These are phyloP conservation scores for Sporothrix brunneoviolacea DNA, from an alignment of 2,329 filamentous ascomycete genomes.

Conservation along the genomic window DNA sequence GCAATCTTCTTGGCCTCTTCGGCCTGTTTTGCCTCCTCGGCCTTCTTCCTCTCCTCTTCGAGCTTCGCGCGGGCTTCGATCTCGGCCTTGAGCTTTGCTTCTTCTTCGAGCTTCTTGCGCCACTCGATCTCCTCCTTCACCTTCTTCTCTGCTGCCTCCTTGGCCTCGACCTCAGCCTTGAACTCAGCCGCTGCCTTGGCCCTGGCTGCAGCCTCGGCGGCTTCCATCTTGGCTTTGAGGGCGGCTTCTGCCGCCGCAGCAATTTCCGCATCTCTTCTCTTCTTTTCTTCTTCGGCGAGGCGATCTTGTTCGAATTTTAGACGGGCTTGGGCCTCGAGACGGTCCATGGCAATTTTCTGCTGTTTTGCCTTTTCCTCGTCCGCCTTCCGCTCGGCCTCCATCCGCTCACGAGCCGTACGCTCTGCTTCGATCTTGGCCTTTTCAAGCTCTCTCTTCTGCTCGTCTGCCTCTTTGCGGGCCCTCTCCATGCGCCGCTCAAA, in stretches of 20 bases:
- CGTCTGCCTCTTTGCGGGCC: slow-evolving; percentile 36
- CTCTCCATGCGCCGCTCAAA: slow-evolving; percentile 22
- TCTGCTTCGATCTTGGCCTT: slow-evolving; percentile 41
- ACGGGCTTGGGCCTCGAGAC: slow-evolving; percentile 29
- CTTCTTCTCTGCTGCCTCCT: slow-evolving; percentile 23
- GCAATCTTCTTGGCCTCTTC: slow-evolving; percentile 48
- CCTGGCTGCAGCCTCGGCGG: slow-evolving; percentile 39
- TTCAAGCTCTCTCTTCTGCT: slow-evolving; percentile 41
- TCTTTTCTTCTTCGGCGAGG: slow-evolving; percentile 33
- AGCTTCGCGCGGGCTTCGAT: slow-evolving; percentile 38
- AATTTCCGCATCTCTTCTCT: slow-evolving; percentile 41
- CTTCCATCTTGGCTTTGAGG: slow-evolving; percentile 33
- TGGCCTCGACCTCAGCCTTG: slow-evolving; percentile 31
- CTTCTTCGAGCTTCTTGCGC: slow-evolving; percentile 42
- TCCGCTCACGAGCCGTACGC: slow-evolving; percentile 32
- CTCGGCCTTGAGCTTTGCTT: slow-evolving; percentile 35
- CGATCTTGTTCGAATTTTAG: slow-evolving; percentile 35
- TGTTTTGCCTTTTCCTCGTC: slow-evolving; percentile 29
- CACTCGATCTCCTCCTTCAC: slow-evolving; percentile 31
- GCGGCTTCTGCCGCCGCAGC: slow-evolving; percentile 31
- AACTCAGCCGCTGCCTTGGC: slow-evolving; percentile 33
- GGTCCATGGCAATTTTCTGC: slow-evolving; percentile 29
- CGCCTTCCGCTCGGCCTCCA: slow-evolving; percentile 32
- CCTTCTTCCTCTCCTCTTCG: slow-evolving; percentile 41
- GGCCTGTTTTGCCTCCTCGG: slow-evolving; percentile 36